Percentiles rank a stretch among this genome's conserved stretches.
phyloP scores from a whole-genome alignment of 495 filamentous ascomycete genomes.

The Collariella sp. region DNA sequence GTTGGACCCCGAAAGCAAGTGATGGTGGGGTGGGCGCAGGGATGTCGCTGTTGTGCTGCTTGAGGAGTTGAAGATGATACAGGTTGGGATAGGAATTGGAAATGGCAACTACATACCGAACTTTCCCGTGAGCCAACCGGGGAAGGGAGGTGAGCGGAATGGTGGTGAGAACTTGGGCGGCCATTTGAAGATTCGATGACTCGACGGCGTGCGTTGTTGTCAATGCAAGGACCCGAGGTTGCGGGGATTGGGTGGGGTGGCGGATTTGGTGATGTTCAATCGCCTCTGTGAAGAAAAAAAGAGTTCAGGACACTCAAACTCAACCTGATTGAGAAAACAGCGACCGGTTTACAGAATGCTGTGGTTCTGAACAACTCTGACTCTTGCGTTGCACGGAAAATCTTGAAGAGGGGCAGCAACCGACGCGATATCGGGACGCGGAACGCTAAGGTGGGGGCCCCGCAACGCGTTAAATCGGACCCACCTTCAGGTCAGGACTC shows the following conservation, averaged over 20 bases:
- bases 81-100: neutral
- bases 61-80: too few species aligned
- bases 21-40: neutral
- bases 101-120: slow-evolving; percentile 48
- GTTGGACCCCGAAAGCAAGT: neutral
- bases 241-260: too few species aligned
- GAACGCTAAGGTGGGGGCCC: neutral
- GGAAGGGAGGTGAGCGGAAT: slow-evolving; percentile 6
- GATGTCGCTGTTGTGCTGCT: neutral
- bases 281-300: neutral
- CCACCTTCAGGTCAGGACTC: neutral
- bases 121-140: slow-evolving; percentile 47
- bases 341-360: neutral
- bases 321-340: neutral
- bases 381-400: neutral
- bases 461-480: neutral
- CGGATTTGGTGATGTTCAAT: neutral
- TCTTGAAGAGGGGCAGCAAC: neutral
- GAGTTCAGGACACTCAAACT: neutral
- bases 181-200: neutral
- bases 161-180: neutral
- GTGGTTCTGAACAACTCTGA: neutral
- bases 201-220: neutral
- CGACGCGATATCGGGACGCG: slow-evolving; percentile 1
- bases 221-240: neutral